These are phyloP conservation scores for Candida dubliniensis DNA, from an alignment of 1,139 yeast species.

Conservation along the genomic window DNA sequence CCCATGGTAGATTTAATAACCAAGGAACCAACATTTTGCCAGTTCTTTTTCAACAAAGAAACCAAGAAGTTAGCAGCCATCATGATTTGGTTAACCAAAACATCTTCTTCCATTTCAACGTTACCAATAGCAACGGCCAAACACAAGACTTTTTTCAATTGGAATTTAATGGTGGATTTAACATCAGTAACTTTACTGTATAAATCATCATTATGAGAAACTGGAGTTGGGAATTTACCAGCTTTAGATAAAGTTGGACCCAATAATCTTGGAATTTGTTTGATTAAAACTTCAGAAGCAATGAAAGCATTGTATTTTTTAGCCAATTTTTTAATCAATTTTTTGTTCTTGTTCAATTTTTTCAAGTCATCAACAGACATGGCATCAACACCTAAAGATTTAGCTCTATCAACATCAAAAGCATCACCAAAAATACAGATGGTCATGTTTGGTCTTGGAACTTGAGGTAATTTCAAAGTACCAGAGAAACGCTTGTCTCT, in stretches of 20 bases:
- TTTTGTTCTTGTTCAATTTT: slow-evolving; percentile 99
- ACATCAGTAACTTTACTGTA: slow-evolving; percentile 95
- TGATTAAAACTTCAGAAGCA: slow-evolving; percentile 98
- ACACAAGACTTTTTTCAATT: slow-evolving; percentile 94
- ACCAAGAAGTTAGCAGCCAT: slow-evolving; percentile 99
- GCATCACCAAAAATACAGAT: slow-evolving; percentile 99
- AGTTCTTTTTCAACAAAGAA: slow-evolving; percentile 99
- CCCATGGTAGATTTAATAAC: slow-evolving; percentile 99
- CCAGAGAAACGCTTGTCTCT: slow-evolving; percentile 99
- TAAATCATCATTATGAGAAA: slow-evolving; percentile 98
- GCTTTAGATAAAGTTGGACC: slow-evolving; percentile 99
- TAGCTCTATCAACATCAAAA: slow-evolving; percentile 99
- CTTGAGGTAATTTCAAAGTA: slow-evolving; percentile 96
- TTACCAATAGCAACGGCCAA: slow-evolving; percentile 96
- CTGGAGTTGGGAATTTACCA: slow-evolving; percentile 99
- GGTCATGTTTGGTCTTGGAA: slow-evolving; percentile 99
- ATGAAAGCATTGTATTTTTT: slow-evolving; percentile 99
- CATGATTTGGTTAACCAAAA: slow-evolving; percentile 96
- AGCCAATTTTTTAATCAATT: slow-evolving; percentile 98
- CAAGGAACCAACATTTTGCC: slow-evolving; percentile 99
- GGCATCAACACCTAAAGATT: slow-evolving; percentile 99
- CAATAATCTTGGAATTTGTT: slow-evolving; percentile 99
- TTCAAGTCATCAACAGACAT: slow-evolving; percentile 99
- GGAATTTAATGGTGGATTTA: slow-evolving; percentile 99
- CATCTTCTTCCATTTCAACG: slow-evolving; percentile 98